Percentiles rank a stretch among this genome's conserved stretches.
Conservation (phyloP, 2,329 filamentous ascomycete genomes). For the Talaromyces sp. region DNA sequence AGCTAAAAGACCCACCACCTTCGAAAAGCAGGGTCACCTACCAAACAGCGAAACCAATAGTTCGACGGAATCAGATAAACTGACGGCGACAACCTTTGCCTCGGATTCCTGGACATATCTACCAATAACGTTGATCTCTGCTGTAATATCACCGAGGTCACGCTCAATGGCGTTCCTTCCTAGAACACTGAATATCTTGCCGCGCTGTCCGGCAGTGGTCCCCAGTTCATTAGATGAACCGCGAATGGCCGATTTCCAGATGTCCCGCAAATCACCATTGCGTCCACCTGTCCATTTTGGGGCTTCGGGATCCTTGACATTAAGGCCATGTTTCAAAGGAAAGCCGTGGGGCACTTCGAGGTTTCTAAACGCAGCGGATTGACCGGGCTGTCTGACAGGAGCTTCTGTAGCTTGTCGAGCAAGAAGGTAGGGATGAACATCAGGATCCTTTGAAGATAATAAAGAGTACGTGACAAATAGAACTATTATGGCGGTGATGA, state of each 20-base stretch:
- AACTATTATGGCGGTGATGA: constrained; percentile 62
- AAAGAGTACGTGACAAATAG: constrained; percentile 66
- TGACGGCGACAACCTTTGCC: constrained; percentile 72
- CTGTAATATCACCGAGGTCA: constrained; percentile 65
- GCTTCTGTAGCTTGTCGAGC: constrained; percentile 76
- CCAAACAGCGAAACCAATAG: constrained; percentile 73
- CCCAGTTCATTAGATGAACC: constrained; percentile 62
- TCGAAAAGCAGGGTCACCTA: constrained; percentile 27
- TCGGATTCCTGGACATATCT: constrained; percentile 66
- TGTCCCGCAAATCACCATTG: constrained; percentile 83
- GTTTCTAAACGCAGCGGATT: constrained; percentile 82
- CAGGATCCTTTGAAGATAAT: constrained; percentile 69
- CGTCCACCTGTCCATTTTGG: constrained; percentile 79
- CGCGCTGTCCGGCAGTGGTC: constrained; percentile 54
- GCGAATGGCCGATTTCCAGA: constrained; percentile 71
- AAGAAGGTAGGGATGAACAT: constrained; percentile 86
- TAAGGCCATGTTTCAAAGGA: constrained; percentile 69
- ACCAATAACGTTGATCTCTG: constrained; percentile 83
- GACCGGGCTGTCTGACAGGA: constrained; percentile 72
- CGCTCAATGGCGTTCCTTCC: constrained; percentile 73
- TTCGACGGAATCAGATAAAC: constrained; percentile 89
- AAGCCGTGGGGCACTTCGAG: constrained; percentile 80
- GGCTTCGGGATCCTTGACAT: constrained; percentile 72
- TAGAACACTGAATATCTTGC: constrained; percentile 71
- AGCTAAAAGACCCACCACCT: constrained; percentile 3